phyloP scores from a whole-genome alignment of 1,284 basidiomycete species.

The Boletellus deceptivus region DNA sequence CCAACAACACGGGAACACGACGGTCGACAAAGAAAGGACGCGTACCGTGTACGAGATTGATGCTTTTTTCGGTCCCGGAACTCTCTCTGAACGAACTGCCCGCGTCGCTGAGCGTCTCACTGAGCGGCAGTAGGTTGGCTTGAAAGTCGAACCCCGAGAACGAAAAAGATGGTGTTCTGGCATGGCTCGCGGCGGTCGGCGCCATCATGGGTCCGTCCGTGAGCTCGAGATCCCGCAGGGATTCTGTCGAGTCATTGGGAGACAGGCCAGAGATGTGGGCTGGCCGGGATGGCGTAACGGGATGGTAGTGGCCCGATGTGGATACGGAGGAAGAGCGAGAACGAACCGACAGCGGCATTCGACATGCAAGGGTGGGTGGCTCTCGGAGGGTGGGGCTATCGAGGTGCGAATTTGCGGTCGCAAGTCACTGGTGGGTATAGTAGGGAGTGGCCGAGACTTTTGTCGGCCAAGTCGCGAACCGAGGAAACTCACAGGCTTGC shows the following conservation, averaged over 20 bases:
- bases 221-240: conserved; percentile 74
- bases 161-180: conserved; percentile 63
- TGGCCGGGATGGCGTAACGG: conserved; percentile 45
- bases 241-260: conserved; percentile 61
- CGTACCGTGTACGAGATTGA: conserved; percentile 77
- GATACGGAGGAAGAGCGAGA: conserved; percentile 16
- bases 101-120: conserved; percentile 68
- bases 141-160: conserved; percentile 77
- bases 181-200: conserved; percentile 22
- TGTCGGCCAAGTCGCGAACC: too few relatives aligned
- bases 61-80: conserved; percentile 66
- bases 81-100: conserved; percentile 45
- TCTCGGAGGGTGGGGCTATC: too few relatives aligned
- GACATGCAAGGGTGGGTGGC: neutral
- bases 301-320: conserved; percentile 18
- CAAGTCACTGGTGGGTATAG: too few relatives aligned
- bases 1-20: conserved; percentile 2
- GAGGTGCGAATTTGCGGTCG: too few relatives aligned
- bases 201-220: conserved; percentile 53
- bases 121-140: conserved; percentile 73
- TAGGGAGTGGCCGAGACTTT: too few relatives aligned
- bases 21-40: conserved; percentile 4
- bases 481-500: too few relatives aligned
- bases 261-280: conserved; percentile 38
- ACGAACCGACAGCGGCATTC: conserved; percentile 23